Base-by-base conservation (phyloP, 2,329 filamentous ascomycete genomes). In the Talaromyces sp. region DNA sequence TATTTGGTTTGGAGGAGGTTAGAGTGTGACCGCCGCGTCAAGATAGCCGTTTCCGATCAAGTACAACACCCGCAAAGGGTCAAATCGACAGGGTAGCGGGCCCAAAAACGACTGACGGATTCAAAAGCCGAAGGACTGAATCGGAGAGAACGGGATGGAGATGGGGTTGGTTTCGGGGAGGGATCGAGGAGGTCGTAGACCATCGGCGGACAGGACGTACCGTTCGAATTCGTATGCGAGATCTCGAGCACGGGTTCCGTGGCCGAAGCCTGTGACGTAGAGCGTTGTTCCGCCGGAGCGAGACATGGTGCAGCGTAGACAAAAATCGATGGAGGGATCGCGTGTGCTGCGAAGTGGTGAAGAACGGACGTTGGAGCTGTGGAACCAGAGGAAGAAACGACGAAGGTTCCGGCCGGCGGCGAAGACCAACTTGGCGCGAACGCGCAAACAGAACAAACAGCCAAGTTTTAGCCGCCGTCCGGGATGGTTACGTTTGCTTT, bases 221-320 rank as follows among this genome's bases (percentile, higher is more conserved):
- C 93, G 92, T 92, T 97, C 93, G 90, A 97, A 97, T 85, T 97
- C 93, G 90, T 96, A 97, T 83, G 93, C 92, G 78, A 97, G 90
- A 84, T 99, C 92, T 87, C 94, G 91, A 78, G 94, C 92, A 83
- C 94, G 91, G 78, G 93, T 97, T 79, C 93, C 92, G 80, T 96
- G 92, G 85, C 93, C 95, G 80, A 99, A 99, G 85, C 94, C 94
- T 74, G 92, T 96, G 79, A 97, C 93, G 83, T 97, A 97, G 69
- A 97, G 90, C 61, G 93, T 97, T 63, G 90, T 95, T 70, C 91
- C 89, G 61, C 79, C 79, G 77, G 90, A 87, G 75, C 92, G 91
- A 86, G 92, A 96, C 92, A 96, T 96, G 26, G 48, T 52, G 24
- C 7, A 29, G 19, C 14, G 17, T 17, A 29, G 19, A 29, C 19